phyloP scores from a whole-genome alignment of 202 grass and related monocot genomes.

The Dendrocalamus latiflorus region DNA sequence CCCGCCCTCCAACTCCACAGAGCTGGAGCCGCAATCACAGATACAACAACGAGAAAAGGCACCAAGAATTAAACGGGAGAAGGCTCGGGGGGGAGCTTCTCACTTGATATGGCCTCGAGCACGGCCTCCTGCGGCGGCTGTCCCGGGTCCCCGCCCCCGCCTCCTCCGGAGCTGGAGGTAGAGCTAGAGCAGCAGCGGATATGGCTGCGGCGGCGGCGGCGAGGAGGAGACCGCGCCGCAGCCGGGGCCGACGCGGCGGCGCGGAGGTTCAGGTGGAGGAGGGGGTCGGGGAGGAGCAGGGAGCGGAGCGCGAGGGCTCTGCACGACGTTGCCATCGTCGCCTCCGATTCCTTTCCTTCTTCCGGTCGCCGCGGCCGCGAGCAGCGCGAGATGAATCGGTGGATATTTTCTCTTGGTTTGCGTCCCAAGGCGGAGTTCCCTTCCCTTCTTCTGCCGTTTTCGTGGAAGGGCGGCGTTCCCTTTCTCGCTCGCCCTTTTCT shows the following conservation, averaged over 20 bases:
- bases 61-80: neutral
- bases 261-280: slow-evolving; percentile 9
- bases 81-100: neutral
- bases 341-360: neutral
- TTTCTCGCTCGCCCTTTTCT: too few relatives aligned
- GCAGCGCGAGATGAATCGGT: neutral
- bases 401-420: slow-evolving; percentile 31
- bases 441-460: too few relatives aligned
- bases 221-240: neutral
- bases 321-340: slow-evolving; percentile 51
- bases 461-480: too few relatives aligned
- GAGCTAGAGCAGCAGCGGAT: slow-evolving; percentile 38
- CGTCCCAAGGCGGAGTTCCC: neutral
- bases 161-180: slow-evolving; percentile 3
- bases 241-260: slow-evolving; percentile 6
- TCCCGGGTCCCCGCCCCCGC: slow-evolving; percentile 28
- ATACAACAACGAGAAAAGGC: neutral
- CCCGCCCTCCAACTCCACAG: neutral
- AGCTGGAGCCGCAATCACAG: neutral
- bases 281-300: slow-evolving; percentile 25
- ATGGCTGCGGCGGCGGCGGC: neutral
- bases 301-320: slow-evolving; percentile 36
- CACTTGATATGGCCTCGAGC: slow-evolving; percentile 92
- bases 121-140: slow-evolving; percentile 86
- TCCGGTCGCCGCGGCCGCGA: slow-evolving; percentile 36